Percentiles rank a stretch among this genome's conserved stretches.
These are phyloP conservation scores for Alternaria infectoria DNA, from an alignment of 2,329 filamentous ascomycete species.

Conservation along the genomic window DNA sequence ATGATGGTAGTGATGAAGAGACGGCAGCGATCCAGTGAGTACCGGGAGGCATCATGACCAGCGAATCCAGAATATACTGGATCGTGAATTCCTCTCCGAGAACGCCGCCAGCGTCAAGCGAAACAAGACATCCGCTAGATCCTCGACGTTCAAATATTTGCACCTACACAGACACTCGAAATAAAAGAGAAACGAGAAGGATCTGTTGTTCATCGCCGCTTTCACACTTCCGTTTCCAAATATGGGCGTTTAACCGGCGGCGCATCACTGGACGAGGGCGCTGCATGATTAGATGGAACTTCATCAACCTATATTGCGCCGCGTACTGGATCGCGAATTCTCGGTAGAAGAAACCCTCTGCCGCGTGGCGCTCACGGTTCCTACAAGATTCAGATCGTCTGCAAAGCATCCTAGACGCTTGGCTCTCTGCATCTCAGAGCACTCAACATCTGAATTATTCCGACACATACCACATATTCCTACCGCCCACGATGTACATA, in stretches of 20 bases:
- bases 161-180: neutral
- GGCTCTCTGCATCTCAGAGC: neutral
- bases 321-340: constrained; percentile 7
- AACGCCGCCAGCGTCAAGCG: too few species aligned
- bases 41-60: neutral
- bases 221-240: neutral
- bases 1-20: neutral
- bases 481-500: constrained; percentile 24
- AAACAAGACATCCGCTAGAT: neutral
- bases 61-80: neutral
- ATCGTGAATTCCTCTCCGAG: too few species aligned
- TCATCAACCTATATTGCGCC: constrained; percentile 19
- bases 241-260: constrained; percentile 15
- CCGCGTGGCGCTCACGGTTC: constrained; percentile 7
- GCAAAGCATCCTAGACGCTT: neutral
- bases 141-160: neutral
- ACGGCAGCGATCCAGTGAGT: neutral
- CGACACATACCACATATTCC: neutral
- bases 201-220: neutral
- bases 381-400: neutral
- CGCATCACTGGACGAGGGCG: constrained; percentile 1
- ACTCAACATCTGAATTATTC: neutral
- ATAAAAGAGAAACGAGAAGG: neutral
- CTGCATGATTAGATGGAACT: constrained; percentile 10
- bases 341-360: neutral